These are phyloP conservation scores for Kurtzmaniella quercitrusa DNA, from an alignment of 1,139 yeast species.

Conservation along the genomic window DNA sequence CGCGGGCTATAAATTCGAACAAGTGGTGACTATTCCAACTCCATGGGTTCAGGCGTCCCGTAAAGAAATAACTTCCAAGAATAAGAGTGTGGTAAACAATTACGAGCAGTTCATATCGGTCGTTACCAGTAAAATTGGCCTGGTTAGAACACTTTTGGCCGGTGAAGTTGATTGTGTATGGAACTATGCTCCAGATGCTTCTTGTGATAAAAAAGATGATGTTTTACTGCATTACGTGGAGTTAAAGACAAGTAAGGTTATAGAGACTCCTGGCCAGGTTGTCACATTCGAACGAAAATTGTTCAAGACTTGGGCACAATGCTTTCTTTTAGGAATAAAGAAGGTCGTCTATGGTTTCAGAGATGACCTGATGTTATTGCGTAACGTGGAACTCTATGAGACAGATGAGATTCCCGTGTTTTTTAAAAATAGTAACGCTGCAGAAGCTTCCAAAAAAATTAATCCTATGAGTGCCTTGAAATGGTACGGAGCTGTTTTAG, in stretches of 20 bases:
- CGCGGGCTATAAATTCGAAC: conserved; percentile 84
- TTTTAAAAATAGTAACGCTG: conserved; percentile 41
- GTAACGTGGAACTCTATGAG: conserved; percentile 66
- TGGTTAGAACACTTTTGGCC: conserved; percentile 63
- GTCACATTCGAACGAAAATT: conserved; percentile 67
- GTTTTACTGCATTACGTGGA: conserved; percentile 78
- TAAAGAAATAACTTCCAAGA: conserved; percentile 60
- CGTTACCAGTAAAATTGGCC: conserved; percentile 81
- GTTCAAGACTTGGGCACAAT: conserved; percentile 87
- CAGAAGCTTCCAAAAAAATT: conserved; percentile 29
- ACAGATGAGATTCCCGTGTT: conserved; percentile 75
- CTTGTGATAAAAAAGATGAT: conserved; percentile 41
- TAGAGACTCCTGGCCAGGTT: conserved; percentile 51
- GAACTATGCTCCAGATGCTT: conserved; percentile 75
- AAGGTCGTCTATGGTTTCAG: conserved; percentile 82
- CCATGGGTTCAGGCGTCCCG: conserved; percentile 76
- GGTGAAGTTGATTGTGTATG: conserved; percentile 91
- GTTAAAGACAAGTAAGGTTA: conserved; percentile 64
- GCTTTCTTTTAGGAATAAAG: conserved; percentile 80
- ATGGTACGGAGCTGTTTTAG: conserved; percentile 81
- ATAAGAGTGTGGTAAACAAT: conserved; percentile 55
- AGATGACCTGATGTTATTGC: conserved; percentile 61
- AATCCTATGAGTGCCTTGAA: conserved; percentile 75
- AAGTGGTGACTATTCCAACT: conserved; percentile 65
- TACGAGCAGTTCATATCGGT: conserved; percentile 76